These are phyloP conservation scores for Dissophora globulifera DNA, from an alignment of 192 early-diverging fungal species.

Conservation along the genomic window DNA sequence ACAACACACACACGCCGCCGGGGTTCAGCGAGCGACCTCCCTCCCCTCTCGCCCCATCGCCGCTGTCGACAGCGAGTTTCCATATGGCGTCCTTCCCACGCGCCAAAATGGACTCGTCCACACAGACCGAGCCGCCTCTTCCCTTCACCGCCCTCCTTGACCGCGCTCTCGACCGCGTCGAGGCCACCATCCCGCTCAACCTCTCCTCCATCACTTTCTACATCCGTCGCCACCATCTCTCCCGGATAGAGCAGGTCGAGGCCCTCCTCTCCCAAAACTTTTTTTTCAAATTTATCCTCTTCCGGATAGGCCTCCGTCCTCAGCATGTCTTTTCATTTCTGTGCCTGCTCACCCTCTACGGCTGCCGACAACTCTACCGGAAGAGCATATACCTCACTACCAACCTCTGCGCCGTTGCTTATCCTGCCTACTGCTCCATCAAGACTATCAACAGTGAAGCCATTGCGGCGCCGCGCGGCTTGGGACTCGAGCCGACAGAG, in stretches of 20 bases:
- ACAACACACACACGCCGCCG: too few species aligned
- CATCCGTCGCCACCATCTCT: constrained; percentile 52
- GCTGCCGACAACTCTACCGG: constrained; percentile 48
- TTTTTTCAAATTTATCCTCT: constrained; percentile 35
- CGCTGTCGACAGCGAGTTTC: too few species aligned
- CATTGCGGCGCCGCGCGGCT: constrained; percentile 21
- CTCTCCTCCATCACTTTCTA: constrained; percentile 55
- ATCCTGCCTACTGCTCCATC: constrained; percentile 62
- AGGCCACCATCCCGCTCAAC: constrained; percentile 54
- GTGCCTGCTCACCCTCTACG: constrained; percentile 25
- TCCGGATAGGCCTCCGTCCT: constrained; percentile 43
- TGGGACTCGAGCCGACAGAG: constrained; percentile 37
- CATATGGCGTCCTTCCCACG: constrained; percentile 49
- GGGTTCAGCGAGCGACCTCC: too few species aligned
- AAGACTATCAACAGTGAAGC: constrained; percentile 54
- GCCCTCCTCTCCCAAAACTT: constrained; percentile 35
- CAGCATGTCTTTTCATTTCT: constrained; percentile 50
- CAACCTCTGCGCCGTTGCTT: constrained; percentile 59
- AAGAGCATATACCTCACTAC: constrained; percentile 54
- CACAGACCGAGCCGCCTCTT: constrained; percentile 44
- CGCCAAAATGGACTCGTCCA: constrained; percentile 50
- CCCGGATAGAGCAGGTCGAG: constrained; percentile 44
- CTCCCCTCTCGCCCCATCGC: too few species aligned
- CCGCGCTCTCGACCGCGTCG: constrained; percentile 32
- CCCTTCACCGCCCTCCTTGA: constrained; percentile 53